phyloP scores from a whole-genome alignment of 78 protist species.

The Monosiga brevicollis region DNA sequence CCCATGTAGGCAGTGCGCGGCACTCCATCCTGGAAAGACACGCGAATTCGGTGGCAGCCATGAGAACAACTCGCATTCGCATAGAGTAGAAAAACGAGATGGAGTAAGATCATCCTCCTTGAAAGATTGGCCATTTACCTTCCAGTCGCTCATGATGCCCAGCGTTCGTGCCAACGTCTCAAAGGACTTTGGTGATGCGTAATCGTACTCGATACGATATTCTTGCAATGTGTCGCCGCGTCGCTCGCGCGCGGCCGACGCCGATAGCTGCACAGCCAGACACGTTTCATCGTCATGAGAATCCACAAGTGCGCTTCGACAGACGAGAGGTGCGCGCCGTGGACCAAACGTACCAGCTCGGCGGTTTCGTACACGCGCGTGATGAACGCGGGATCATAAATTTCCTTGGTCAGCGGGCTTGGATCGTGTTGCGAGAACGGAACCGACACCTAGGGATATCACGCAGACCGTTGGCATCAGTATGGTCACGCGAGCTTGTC shows the following conservation, averaged over 20 bases:
- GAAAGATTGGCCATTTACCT: background rate
- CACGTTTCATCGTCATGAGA: no score
- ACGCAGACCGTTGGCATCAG: no score
- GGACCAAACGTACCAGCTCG: background rate
- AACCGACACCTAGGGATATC: no score
- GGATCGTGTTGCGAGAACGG: no score
- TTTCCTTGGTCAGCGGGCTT: background rate
- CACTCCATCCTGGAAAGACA: conserved; percentile 58
- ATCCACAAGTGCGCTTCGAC: no score
- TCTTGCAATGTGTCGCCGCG: background rate
- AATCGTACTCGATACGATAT: background rate
- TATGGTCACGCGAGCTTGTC: conserved; percentile 14
- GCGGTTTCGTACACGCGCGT: background rate
- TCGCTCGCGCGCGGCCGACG: background rate
- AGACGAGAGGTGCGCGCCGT: background rate
- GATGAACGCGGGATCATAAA: background rate
- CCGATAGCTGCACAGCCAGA: background rate
- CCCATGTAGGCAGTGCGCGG: conserved; percentile 65
- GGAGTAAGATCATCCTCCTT: no score
- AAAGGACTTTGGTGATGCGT: background rate
- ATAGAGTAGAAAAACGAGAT: no score
- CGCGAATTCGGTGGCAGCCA: no score
- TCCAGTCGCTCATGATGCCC: background rate
- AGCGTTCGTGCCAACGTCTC: background rate
- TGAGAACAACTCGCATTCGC: conserved; percentile 29